Evolutionary conservation across 2,329 filamentous ascomycete genomes (phyloP).

Genomic region (Colletotrichum camelliae): DNA sequence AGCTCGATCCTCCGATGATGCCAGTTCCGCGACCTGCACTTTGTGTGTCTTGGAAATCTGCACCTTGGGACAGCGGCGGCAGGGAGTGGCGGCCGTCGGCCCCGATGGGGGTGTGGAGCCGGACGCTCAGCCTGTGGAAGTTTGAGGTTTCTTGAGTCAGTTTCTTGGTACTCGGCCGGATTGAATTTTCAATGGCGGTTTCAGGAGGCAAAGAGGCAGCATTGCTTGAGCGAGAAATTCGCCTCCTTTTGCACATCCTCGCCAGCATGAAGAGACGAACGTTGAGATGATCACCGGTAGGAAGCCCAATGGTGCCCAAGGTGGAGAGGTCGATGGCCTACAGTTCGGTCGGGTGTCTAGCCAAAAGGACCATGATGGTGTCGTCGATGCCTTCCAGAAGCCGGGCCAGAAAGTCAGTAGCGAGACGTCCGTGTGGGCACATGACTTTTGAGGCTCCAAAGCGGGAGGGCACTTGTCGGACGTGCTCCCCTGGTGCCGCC

Average conservation of each 20-base stretch:
- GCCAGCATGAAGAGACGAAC: conserved; percentile 13
- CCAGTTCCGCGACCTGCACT: background rate
- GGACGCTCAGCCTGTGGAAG: background rate
- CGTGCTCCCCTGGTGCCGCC: background rate
- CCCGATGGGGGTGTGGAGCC: conserved; percentile 14
- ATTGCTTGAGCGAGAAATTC: conserved; percentile 6
- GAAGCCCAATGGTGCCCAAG: conserved; percentile 21
- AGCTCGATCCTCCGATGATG: background rate
- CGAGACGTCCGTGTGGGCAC: background rate
- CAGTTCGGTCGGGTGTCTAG: conserved; percentile 2
- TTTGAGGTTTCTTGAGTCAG: conserved; percentile 13
- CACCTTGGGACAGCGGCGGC: background rate
- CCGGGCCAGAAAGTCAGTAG: background rate
- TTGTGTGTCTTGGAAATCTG: background rate
- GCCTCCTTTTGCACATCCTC: background rate
- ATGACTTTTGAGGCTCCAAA: background rate
- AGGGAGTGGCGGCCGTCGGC: background rate
- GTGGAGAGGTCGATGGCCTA: conserved; percentile 12
- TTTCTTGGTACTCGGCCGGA: conserved; percentile 1
- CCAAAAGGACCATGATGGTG: background rate
- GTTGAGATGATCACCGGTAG: background rate
- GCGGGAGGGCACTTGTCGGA: background rate
- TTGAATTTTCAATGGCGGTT: conserved; percentile 20
- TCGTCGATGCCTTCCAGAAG: conserved; percentile 16
- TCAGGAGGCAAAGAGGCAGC: conserved; percentile 7